Conservation (phyloP, 441 rosid genomes). For the Adansonia grandidieri region DNA sequence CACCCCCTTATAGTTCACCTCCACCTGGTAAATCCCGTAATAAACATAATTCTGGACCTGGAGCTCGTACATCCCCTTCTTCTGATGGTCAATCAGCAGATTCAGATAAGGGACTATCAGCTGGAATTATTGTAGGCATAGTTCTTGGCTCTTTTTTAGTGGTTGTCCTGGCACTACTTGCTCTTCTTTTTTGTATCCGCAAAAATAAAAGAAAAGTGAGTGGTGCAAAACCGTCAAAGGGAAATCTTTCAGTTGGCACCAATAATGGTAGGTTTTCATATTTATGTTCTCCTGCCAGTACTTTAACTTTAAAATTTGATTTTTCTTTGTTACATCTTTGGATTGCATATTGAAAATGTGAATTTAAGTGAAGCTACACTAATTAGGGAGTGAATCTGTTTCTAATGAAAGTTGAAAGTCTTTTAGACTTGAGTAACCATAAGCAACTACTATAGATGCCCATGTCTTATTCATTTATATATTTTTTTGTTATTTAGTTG, state of each 20-base stretch:
- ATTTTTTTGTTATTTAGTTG: neutral
- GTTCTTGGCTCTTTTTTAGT: slow-evolving; percentile 62
- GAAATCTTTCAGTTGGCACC: slow-evolving; percentile 58
- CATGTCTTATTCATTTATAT: slow-evolving; percentile 4
- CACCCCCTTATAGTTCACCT: slow-evolving; percentile 60
- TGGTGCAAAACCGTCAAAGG: slow-evolving; percentile 54
- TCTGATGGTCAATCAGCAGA: slow-evolving; percentile 45
- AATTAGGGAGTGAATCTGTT: neutral
- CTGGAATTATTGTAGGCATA: slow-evolving; percentile 71
- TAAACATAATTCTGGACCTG: slow-evolving; percentile 52
- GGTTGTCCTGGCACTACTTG: slow-evolving; percentile 52
- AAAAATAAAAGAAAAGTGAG: slow-evolving; percentile 54
- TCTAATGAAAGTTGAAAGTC: neutral
- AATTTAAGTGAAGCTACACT: slow-evolving; percentile 1
- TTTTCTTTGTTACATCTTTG: neutral
- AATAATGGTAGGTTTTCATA: slow-evolving; percentile 43
- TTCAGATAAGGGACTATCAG: slow-evolving; percentile 56
- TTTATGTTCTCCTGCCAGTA: neutral
- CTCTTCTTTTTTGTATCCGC: slow-evolving; percentile 53
- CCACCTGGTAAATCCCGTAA: slow-evolving; percentile 57
- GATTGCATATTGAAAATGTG: slow-evolving; percentile 9
- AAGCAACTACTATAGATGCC: neutral
- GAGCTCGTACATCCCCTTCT: slow-evolving; percentile 39
- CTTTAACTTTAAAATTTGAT: neutral
- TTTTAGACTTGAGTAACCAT: slow-evolving; percentile 2